Percentiles rank a stretch among this genome's conserved stretches.
Evolutionary conservation across 768 basidiomycete species (phyloP).

Genomic region (Coprinellus micaceus): DNA sequence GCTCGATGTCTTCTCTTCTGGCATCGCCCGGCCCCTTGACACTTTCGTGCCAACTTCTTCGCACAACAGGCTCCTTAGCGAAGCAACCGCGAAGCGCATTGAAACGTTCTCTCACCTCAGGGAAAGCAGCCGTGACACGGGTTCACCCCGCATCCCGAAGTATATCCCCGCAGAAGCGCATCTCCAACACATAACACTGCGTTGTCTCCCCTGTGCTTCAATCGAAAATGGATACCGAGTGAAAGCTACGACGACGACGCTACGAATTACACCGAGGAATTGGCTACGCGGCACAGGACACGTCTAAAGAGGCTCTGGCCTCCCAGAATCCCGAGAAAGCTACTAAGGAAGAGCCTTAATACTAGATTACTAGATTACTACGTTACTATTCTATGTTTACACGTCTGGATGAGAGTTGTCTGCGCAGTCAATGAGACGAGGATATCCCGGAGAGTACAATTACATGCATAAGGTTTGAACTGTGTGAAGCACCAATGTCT

Average conservation of each 20-base stretch:
- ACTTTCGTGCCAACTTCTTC: too few relatives aligned
- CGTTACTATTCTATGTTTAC: neutral
- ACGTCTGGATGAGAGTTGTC: neutral
- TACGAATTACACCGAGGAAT: constrained; percentile 5
- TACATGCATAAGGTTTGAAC: neutral
- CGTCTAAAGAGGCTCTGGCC: neutral
- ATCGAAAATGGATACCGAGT: neutral
- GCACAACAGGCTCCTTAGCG: too few relatives aligned
- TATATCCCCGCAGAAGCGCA: neutral
- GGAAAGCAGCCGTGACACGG: too few relatives aligned
- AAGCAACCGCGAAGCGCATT: too few relatives aligned
- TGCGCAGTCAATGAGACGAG: neutral
- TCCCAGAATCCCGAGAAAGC: neutral
- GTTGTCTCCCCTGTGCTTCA: neutral
- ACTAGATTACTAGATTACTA: neutral
- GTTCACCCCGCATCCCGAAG: neutral
- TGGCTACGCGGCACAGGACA: neutral
- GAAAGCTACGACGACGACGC: neutral
- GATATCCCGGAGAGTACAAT: neutral
- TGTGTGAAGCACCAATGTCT: neutral
- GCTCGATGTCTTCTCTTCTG: too few relatives aligned
- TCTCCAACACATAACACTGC: neutral
- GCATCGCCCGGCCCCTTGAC: too few relatives aligned
- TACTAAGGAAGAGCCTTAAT: neutral
- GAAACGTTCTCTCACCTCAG: too few relatives aligned